A percentile compares a stretch with the other conserved stretches of the same genome.
Evolutionary conservation across 2,329 filamentous ascomycete genomes (phyloP).

Genomic region (Aspergillus oerlinghausenensis): DNA sequence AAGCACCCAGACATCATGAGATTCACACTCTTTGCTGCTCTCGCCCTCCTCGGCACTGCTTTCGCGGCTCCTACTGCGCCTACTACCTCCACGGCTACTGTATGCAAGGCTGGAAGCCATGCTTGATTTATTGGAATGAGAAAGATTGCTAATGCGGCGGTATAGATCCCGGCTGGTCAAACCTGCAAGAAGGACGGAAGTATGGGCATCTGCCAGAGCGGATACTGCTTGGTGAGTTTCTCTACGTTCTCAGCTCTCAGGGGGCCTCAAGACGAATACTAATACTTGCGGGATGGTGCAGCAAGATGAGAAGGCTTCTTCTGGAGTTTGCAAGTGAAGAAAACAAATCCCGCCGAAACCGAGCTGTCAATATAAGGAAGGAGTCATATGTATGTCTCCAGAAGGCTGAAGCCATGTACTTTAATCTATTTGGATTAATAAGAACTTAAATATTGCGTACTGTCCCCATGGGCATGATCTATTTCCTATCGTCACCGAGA

Average conservation of each 20-base stretch:
- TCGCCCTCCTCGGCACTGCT: neutral
- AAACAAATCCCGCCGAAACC: neutral
- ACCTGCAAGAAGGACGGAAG: neutral
- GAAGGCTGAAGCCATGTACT: neutral
- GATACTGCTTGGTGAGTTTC: neutral
- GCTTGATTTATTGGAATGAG: neutral
- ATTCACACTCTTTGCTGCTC: neutral
- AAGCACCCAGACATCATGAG: neutral
- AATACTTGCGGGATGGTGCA: neutral
- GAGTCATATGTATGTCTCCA: neutral
- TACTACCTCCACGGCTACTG: neutral
- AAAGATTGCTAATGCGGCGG: neutral
- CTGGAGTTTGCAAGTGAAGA: neutral
- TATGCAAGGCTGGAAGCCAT: neutral
- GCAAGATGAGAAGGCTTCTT: neutral
- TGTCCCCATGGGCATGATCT: neutral
- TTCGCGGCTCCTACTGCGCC: neutral
- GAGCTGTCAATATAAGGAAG: neutral
- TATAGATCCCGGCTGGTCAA: neutral
- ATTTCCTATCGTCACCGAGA: neutral
- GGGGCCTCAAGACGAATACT: neutral
- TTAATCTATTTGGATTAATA: neutral
- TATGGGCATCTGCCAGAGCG: neutral
- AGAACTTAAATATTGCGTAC: no score
- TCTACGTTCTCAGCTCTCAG: neutral